Base-by-base conservation (phyloP, 2,329 filamentous ascomycete genomes). In the Arthroderma sp. region DNA sequence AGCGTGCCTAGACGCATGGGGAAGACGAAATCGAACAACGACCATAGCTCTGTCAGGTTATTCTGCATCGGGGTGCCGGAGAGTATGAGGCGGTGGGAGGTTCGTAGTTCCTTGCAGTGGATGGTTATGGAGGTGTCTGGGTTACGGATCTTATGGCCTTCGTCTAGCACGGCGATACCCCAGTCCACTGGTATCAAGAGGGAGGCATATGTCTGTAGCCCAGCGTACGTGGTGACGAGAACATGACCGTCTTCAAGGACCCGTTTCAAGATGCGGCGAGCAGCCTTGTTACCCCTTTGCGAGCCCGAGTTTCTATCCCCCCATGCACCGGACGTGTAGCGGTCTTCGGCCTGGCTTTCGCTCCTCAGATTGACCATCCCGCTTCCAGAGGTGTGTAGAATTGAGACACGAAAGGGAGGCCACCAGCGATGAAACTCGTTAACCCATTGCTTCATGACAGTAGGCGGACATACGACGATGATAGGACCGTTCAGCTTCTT, bases 391-490 rank as follows among this genome's bases (percentile, higher is more conserved):
- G 89, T 89, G 68, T 98, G 93, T 53, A 98, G 71, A 61, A 98
- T 97, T 0, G 91, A 95, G 4, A 98, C 93, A 43, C 94, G 82
- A 33, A 98, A 77, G n/a, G 93, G 86, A n/a, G 93, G 93, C 94
- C 94, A 98, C 94, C 94, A 98, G 11, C 86, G 84, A 72, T 98
- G 94, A 65, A 98, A 97, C 67, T 98, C 93, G 62, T 94, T 95
- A 11, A 96, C 93, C 93, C 93, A 98, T 69, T 98, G 93, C 60
- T 89, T 87, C 74, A 98, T 85, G 23, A 98, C 86, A 0, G 93
- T 98, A 2, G 91, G 91, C 1, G 93, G 93, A 54, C 90, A 91
- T 2, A 98, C 90, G 6, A 98, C 81, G 59, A 98, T 88, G 44
- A 94, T 84, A 0, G 93, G 93, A 59, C 88, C 88, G 21, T 80